These are phyloP conservation scores for Aspergillus clavatus DNA, from an alignment of 2,329 filamentous ascomycete species.

Conservation along the genomic window DNA sequence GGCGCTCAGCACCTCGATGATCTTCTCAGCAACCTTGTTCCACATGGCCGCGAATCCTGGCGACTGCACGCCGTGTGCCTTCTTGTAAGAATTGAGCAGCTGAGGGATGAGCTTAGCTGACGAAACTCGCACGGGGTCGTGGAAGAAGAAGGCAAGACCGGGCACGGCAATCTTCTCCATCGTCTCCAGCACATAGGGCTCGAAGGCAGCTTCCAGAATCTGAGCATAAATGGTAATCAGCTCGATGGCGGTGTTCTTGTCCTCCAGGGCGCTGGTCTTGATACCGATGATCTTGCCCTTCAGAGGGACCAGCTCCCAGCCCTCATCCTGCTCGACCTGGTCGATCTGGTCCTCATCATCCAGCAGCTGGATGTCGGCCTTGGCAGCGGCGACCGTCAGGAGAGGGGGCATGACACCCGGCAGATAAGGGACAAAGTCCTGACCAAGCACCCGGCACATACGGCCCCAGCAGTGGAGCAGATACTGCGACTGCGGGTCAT, in stretches of 20 bases:
- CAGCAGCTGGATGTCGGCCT: constrained; percentile 93
- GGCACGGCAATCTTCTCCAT: constrained; percentile 96
- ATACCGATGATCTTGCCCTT: constrained; percentile 99
- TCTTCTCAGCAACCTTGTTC: constrained; percentile 78
- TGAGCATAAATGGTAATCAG: constrained; percentile 95
- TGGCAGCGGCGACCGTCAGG: constrained; percentile 83
- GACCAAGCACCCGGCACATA: constrained; percentile 91
- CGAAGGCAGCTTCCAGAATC: constrained; percentile 87
- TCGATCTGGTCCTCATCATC: constrained; percentile 94
- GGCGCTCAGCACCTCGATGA: constrained; percentile 86
- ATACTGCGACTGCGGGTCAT: constrained; percentile 95
- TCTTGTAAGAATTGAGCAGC: constrained; percentile 89
- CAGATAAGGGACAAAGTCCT: constrained; percentile 89
- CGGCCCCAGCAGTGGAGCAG: constrained; percentile 98
- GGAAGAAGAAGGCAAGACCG: constrained; percentile 96
- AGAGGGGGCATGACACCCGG: constrained; percentile 91
- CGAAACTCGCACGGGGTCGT: constrained; percentile 91
- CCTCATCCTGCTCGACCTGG: constrained; percentile 87
- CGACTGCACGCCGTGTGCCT: constrained; percentile 76
- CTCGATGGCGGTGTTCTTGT: constrained; percentile 99
- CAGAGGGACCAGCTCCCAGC: constrained; percentile 94
- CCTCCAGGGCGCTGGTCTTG: constrained; percentile 91
- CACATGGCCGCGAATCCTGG: constrained; percentile 77
- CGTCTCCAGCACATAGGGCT: constrained; percentile 83
- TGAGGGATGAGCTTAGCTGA: constrained; percentile 93